Percentiles rank a stretch among this genome's conserved stretches.
Conservation (phyloP, 2,329 filamentous ascomycete genomes). For the Hypoxylon sp. region DNA sequence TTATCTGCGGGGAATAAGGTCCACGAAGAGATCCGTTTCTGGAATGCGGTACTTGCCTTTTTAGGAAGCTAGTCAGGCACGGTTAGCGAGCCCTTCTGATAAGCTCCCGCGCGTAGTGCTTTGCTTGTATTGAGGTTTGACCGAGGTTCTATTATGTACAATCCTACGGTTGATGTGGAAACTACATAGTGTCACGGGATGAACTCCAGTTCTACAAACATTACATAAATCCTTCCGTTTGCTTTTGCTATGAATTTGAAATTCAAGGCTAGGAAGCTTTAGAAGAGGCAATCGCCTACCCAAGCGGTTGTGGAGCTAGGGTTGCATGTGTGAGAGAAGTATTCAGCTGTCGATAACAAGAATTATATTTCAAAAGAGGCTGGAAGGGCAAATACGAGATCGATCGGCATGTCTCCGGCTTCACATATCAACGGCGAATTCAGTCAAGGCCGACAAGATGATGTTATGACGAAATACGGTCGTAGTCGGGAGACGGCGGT, state of each 20-base stretch:
- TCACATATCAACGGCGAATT: neutral
- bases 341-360: slow-evolving; percentile 4
- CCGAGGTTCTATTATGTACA: neutral
- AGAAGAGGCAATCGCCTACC: neutral
- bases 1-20: slow-evolving; percentile 37
- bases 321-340: neutral
- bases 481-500: slow-evolving; percentile 7
- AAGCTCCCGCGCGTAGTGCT: slow-evolving; percentile 11
- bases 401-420: slow-evolving; percentile 8
- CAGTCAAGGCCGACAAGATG: neutral
- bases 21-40: slow-evolving; percentile 7
- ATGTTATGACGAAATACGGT: slow-evolving; percentile 8
- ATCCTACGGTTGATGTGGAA: neutral
- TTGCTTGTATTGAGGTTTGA: neutral
- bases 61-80: slow-evolving; percentile 40
- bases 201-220: slow-evolving; percentile 1
- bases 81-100: slow-evolving; percentile 22
- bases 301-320: neutral
- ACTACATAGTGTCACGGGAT: neutral
- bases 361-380: slow-evolving; percentile 6
- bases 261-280: neutral
- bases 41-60: slow-evolving; percentile 18
- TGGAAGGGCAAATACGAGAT: slow-evolving; percentile 13
- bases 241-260: neutral
- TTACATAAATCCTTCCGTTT: neutral